These are phyloP conservation scores for Phlebiopsis gigantea DNA, from an alignment of 768 basidiomycete species.

Conservation along the genomic window DNA sequence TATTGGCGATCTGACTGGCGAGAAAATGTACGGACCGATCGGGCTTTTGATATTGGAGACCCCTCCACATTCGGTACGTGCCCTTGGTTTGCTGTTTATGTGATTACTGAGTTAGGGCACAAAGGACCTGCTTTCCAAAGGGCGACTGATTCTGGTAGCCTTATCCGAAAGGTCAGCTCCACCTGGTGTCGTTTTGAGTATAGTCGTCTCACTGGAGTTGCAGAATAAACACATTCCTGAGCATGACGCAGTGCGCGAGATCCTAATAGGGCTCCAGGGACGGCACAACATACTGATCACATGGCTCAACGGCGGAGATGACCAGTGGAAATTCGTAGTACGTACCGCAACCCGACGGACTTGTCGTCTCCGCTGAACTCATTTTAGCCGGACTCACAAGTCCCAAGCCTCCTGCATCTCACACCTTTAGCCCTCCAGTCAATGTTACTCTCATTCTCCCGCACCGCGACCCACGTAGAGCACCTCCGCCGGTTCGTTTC, in stretches of 20 bases:
- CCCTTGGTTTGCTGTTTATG: background rate
- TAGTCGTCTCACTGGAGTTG: background rate
- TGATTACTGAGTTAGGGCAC: background rate
- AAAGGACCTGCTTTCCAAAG: background rate
- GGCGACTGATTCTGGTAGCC: background rate
- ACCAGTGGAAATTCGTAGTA: constrained; percentile 31
- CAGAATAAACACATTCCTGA: constrained; percentile 65
- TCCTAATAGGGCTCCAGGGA: constrained; percentile 74
- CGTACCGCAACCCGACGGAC: background rate
- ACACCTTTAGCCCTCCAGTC: constrained; percentile 65
- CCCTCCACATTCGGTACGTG: constrained; percentile 65
- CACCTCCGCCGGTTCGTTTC: constrained; percentile 60
- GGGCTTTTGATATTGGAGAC: constrained; percentile 58
- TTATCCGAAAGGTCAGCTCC: background rate
- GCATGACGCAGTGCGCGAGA: constrained; percentile 70
- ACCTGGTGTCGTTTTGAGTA: background rate
- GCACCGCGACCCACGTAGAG: constrained; percentile 53
- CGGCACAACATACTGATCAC: constrained; percentile 52
- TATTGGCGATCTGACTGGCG: constrained; percentile 74
- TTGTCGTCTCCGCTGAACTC: background rate
- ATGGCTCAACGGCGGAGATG: constrained; percentile 22
- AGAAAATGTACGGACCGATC: constrained; percentile 33
- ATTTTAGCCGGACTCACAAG: constrained; percentile 40
- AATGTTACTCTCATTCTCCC: constrained; percentile 52
- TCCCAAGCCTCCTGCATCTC: constrained; percentile 61